These are phyloP conservation scores for Globisporangium echinulatum DNA, from an alignment of 352 stramenopile species.

Conservation along the genomic window DNA sequence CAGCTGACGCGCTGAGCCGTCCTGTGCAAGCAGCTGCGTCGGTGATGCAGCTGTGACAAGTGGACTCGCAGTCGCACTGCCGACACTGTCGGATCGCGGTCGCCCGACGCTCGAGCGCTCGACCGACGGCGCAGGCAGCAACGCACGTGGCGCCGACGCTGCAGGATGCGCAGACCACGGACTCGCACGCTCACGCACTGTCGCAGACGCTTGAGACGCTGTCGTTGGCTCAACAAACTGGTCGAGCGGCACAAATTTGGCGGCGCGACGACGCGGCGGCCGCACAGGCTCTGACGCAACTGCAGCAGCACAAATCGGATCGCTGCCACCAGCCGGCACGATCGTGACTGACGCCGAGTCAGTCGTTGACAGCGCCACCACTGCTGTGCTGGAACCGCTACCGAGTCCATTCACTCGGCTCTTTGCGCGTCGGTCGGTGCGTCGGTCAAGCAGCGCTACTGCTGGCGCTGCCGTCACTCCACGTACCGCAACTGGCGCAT, in stretches of 20 bases:
- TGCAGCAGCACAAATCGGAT: too few relatives aligned
- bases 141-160: too few relatives aligned
- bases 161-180: slow-evolving; percentile 10
- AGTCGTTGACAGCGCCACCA: too few relatives aligned
- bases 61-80: slow-evolving; percentile 24
- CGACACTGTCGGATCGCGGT: too few relatives aligned
- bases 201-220: not conserved
- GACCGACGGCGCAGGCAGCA: too few relatives aligned
- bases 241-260: slow-evolving; percentile 56
- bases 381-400: too few relatives aligned
- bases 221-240: slow-evolving; percentile 28
- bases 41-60: slow-evolving; percentile 20
- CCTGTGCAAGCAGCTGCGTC: slow-evolving; percentile 26
- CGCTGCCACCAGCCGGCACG: too few relatives aligned
- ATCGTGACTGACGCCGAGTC: too few relatives aligned
- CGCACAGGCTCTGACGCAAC: too few relatives aligned
- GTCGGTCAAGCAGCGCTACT: not conserved
- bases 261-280: slow-evolving; percentile 8
- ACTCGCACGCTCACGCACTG: slow-evolving; percentile 5
- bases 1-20: slow-evolving; percentile 35
- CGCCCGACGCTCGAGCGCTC: too few relatives aligned
- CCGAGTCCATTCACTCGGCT: too few relatives aligned
- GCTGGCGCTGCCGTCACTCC: not conserved
- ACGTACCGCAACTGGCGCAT: not conserved
- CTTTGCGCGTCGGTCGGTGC: too few relatives aligned